Conservation (phyloP, 2,329 filamentous ascomycete genomes). For the Akanthomyces dipterigenus region DNA sequence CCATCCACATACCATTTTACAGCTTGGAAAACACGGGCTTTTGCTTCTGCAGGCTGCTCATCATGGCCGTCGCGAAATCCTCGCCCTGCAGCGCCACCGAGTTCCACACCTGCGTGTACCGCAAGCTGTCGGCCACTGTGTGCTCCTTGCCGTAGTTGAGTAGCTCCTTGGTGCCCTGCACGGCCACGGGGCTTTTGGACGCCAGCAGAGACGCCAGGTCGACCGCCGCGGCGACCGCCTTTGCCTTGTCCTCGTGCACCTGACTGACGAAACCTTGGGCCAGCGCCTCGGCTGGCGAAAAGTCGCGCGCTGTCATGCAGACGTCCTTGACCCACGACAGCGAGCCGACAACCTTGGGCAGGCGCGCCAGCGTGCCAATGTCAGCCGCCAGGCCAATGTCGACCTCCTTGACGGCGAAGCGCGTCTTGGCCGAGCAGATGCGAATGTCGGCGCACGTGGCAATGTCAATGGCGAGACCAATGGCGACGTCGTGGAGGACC, state of each 20-base stretch:
- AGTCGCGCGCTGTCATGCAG: conserved; percentile 62
- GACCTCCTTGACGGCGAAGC: conserved; percentile 71
- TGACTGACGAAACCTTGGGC: conserved; percentile 63
- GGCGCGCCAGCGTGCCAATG: conserved; percentile 65
- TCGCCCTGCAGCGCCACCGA: conserved; percentile 71
- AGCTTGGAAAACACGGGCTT: conserved; percentile 82
- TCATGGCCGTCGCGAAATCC: conserved; percentile 68
- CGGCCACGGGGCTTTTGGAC: conserved; percentile 78
- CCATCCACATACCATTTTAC: conserved; percentile 29
- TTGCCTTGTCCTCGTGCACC: conserved; percentile 57
- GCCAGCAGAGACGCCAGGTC: conserved; percentile 61
- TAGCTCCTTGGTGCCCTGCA: conserved; percentile 81
- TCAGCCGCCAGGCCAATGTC: conserved; percentile 77
- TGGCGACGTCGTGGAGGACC: conserved; percentile 70
- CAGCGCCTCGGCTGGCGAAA: conserved; percentile 61
- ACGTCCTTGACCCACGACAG: conserved; percentile 76
- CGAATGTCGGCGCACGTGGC: conserved; percentile 64
- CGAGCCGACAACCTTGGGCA: conserved; percentile 67
- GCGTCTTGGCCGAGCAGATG: conserved; percentile 51
- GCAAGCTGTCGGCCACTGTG: conserved; percentile 67
- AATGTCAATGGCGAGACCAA: conserved; percentile 73
- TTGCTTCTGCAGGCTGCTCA: conserved; percentile 70
- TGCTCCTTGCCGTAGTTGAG: conserved; percentile 77
- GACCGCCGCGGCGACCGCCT: conserved; percentile 55
- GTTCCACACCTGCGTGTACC: conserved; percentile 87